Evolutionary conservation across 78 protist genomes (phyloP), one percentile per base, ranked within the genome.

Genomic region (Dictyostelium citrinum): DNA sequence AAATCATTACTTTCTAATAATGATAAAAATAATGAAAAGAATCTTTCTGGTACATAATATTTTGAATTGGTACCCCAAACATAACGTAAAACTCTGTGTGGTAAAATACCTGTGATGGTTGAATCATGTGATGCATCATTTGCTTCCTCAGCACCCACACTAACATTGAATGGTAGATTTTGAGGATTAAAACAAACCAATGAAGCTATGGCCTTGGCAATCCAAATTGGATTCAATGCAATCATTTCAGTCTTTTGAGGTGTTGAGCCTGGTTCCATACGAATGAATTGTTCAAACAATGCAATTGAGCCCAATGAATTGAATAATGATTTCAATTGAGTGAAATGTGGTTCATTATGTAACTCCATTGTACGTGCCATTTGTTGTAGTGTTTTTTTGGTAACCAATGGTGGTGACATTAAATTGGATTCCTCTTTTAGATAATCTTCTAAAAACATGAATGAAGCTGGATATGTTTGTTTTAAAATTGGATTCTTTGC

Each of bases 301-400:
- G 58, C 49, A 64, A 86, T 60, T 33, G 92, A 86, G 31, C 92
- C 92, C 58, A 86, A 22, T 20, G 80, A 35, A 64, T 86, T 86
- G 35, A 86, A 86, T 6, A 86, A 29, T 14, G 92, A 86, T 74
- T 86, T 86, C 60, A 86, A 80, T 64, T 86, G 92, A 22, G 84
- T 61, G 51, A 86, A 86, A 61, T 86, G 92, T 43, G 92, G 92
- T 76, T 86, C 92, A 43, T 74, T 86, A 31, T 86, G 84, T 8
- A 86, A 60, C 10, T 86, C 92, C 92, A 86, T 86, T 4, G 92
- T 86, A 43, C 82, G 64, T 14, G 92, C 92, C 92, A 86, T 58
- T 12, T 74, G 78, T 35, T 75, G 83, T 5, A 86, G 37, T 16
- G 67, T 74, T 51, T 86, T 86, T 16, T 80, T 75, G 0, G 83